Evolutionary conservation across 2,329 filamentous ascomycete genomes (phyloP), one percentile per base, ranked within the genome.

Genomic region (Pleurostoma richardsiae): DNA sequence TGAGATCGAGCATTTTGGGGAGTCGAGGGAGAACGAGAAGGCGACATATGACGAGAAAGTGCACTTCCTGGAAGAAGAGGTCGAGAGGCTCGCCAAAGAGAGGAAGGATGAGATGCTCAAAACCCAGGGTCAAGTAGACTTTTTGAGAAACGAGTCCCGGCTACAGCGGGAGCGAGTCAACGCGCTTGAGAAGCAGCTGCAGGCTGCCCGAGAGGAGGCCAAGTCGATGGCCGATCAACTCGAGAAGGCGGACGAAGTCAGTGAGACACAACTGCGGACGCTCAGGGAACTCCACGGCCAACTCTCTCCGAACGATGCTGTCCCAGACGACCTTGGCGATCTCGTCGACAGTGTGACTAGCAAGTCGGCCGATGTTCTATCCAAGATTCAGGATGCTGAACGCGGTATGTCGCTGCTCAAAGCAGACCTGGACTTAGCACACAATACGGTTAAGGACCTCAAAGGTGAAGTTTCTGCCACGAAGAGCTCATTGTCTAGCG

Each of bases 1-100:
- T 58, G 91, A 96, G 60, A 80, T 97, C 44, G 91, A 96, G 56
- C 80, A 90, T 49, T 80, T 92, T 46, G 77, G 89, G 39, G 89
- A 90, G 56, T 90, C 87, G 39, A 80, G 88, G 40, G 90, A 96
- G 54, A 85, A 95, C 55, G 88, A 94, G 58, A 88, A 84, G 58
- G 81, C 80, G 4, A 77, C 79, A 3, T 77, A 84, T 40, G 85
- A 92, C 52, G 80, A 86, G 41, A 83, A 77, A 48, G 72, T 90
- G 30, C 81, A 81, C 41, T 72, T 75, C 6, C 74, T 96, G 1
- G 80, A 90, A 57, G 72, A 79, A 11, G 87, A 96, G 56, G 68
- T 95, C 11, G 81, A 88, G 46, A 78, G 76, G 43, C 64, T 85
- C 11, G 73, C 70, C 33, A 78, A 78, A 50, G 76, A 83, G 50